phyloP scores from a whole-genome alignment of 305 asterid species.

The Fraxinus nigra region DNA sequence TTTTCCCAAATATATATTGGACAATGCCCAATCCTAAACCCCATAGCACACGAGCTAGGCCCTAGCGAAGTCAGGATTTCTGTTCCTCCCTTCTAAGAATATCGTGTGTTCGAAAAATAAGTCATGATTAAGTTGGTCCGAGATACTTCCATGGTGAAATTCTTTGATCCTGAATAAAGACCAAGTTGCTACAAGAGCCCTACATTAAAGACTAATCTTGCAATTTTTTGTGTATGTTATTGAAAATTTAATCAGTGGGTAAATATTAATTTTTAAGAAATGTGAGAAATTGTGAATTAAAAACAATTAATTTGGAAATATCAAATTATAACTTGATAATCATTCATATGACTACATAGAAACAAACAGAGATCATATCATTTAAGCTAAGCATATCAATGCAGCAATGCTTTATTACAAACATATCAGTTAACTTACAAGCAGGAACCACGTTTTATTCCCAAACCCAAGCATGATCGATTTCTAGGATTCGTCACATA shows the following conservation, averaged over 20 bases:
- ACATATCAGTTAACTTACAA: background rate
- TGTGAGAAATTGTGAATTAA: background rate
- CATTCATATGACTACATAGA: background rate
- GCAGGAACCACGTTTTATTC: background rate
- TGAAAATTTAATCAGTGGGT: background rate
- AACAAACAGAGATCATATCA: background rate
- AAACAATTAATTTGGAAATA: too few relatives aligned
- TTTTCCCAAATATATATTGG: background rate
- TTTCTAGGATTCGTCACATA: background rate
- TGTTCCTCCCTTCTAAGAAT: background rate
- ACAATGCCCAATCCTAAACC: background rate
- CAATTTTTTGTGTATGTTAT: background rate
- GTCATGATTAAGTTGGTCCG: too few relatives aligned
- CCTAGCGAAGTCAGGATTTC: background rate
- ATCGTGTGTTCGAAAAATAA: background rate
- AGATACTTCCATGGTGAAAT: background rate
- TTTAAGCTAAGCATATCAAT: background rate
- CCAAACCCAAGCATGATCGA: background rate
- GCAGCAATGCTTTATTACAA: background rate
- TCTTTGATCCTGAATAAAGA: background rate
- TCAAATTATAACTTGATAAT: too few relatives aligned
- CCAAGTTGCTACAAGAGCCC: background rate
- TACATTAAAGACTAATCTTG: too few relatives aligned
- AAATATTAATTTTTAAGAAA: background rate
- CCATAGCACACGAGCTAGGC: background rate